Percentiles rank a stretch among this genome's conserved stretches.
Conservation (phyloP, 169 alveolate species). For the Cryptosporidium meleagridis region DNA sequence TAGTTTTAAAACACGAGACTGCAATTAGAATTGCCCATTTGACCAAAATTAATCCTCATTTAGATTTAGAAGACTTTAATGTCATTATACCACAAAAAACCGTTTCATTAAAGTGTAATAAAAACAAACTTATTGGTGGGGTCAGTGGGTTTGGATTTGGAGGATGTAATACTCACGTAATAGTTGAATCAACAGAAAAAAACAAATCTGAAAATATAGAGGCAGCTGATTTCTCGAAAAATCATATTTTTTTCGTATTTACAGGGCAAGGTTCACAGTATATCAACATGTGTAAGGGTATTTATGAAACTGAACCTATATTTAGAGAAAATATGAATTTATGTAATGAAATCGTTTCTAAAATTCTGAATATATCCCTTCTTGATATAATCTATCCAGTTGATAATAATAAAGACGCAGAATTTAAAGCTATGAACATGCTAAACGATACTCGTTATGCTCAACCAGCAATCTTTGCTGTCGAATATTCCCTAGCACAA, state of each 20-base stretch:
- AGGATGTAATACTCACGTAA: conserved; percentile 83
- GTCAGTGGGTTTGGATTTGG: conserved; percentile 84
- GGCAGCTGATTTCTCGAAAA: not conserved
- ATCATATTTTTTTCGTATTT: conserved; percentile 74
- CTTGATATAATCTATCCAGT: no score
- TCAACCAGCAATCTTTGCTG: conserved; percentile 83
- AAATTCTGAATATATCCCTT: no score
- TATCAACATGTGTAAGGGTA: conserved; percentile 39
- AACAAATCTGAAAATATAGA: not conserved
- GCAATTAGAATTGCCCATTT: conserved; percentile 83
- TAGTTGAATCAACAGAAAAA: conserved; percentile 76
- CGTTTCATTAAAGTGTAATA: conserved; percentile 57
- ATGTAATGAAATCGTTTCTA: no score
- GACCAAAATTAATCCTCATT: conserved; percentile 83
- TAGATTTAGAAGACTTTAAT: conserved; percentile 80
- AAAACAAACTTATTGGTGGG: conserved; percentile 74
- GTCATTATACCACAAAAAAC: conserved; percentile 76
- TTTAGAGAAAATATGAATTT: conserved; percentile 46
- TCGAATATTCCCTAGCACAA: conserved; percentile 82
- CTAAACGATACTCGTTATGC: conserved; percentile 64
- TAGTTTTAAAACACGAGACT: conserved; percentile 76
- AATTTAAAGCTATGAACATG: conserved; percentile 30
- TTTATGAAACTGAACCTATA: conserved; percentile 50
- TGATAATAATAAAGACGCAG: conserved; percentile 1
- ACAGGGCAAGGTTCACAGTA: conserved; percentile 69